phyloP scores from a whole-genome alignment of 441 rosid species.

The Populus hybrid region DNA sequence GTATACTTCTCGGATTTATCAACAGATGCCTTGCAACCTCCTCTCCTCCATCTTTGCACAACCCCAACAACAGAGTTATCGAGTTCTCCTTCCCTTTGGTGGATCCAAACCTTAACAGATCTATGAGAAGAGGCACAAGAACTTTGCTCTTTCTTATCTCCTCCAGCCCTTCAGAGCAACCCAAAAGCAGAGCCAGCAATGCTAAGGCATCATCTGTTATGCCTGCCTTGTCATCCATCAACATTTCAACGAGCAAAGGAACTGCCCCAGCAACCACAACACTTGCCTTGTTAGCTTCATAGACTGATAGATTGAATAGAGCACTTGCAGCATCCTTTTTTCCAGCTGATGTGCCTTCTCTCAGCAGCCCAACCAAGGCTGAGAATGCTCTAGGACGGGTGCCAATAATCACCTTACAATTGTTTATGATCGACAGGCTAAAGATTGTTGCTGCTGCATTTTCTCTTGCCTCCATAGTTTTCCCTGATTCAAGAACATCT shows the following conservation, averaged over 20 bases:
- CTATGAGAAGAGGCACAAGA: constrained; percentile 53
- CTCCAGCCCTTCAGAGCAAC: constrained; percentile 46
- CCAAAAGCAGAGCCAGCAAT: constrained; percentile 40
- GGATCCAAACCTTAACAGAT: constrained; percentile 62
- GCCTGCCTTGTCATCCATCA: constrained; percentile 68
- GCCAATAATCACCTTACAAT: constrained; percentile 50
- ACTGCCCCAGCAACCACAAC: constrained; percentile 41
- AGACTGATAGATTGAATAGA: constrained; percentile 46
- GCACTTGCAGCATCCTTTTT: constrained; percentile 65
- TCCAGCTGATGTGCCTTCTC: constrained; percentile 55
- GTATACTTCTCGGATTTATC: constrained; percentile 60
- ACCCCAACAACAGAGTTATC: constrained; percentile 50
- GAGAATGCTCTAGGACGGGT: constrained; percentile 42
- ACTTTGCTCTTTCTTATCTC: constrained; percentile 43
- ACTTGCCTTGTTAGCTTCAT: constrained; percentile 42
- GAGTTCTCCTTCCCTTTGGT: constrained; percentile 63
- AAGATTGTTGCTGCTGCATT: constrained; percentile 73
- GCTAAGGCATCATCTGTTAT: constrained; percentile 63
- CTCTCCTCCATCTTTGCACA: constrained; percentile 62
- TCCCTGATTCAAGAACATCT: constrained; percentile 51
- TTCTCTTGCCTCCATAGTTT: constrained; percentile 67
- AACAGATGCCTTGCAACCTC: constrained; percentile 46
- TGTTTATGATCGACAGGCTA: constrained; percentile 57
- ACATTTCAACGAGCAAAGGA: constrained; percentile 49
- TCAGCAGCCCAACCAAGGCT: constrained; percentile 46